Evolutionary conservation across 1,139 yeast species (phyloP).

Genomic region (Suhomyces terraborum): DNA sequence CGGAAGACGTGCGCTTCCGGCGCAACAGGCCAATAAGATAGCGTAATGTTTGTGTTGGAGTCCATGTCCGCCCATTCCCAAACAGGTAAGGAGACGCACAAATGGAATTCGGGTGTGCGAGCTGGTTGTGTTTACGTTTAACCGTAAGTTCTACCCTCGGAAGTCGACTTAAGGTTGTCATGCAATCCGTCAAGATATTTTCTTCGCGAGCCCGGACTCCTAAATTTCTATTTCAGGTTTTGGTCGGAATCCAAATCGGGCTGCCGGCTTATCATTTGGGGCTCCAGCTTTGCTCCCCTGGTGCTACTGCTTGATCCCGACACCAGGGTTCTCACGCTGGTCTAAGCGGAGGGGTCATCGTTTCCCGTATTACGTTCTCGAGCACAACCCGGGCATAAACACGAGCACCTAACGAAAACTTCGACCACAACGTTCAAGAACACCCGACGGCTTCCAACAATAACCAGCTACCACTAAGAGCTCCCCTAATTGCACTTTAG

Average conservation of each 20-base stretch:
- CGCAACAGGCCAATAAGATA: no score
- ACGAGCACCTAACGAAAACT: not conserved
- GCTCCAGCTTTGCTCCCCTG: not conserved
- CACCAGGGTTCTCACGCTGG: not conserved
- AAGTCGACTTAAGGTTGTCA: not conserved
- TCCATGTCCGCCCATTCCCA: no score
- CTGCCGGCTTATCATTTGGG: not conserved
- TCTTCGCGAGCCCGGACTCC: not conserved
- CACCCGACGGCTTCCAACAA: no score
- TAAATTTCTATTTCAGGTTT: not conserved
- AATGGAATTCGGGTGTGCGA: no score
- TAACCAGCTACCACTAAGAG: no score
- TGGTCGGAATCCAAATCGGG: not conserved
- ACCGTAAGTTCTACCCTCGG: not conserved
- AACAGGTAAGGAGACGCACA: no score
- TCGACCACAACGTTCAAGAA: not conserved
- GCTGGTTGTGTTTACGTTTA: not conserved
- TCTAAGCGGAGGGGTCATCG: not conserved
- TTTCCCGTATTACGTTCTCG: not conserved
- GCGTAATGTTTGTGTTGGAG: no score
- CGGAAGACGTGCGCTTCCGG: no score
- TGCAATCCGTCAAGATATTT: not conserved
- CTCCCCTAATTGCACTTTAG: no score
- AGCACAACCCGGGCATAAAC: not conserved
- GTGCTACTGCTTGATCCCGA: not conserved